Evolutionary conservation across 2,329 filamentous ascomycete species (phyloP), one percentile per base, ranked within the genome.

Genomic region (Colletotrichum chrysophilum): DNA sequence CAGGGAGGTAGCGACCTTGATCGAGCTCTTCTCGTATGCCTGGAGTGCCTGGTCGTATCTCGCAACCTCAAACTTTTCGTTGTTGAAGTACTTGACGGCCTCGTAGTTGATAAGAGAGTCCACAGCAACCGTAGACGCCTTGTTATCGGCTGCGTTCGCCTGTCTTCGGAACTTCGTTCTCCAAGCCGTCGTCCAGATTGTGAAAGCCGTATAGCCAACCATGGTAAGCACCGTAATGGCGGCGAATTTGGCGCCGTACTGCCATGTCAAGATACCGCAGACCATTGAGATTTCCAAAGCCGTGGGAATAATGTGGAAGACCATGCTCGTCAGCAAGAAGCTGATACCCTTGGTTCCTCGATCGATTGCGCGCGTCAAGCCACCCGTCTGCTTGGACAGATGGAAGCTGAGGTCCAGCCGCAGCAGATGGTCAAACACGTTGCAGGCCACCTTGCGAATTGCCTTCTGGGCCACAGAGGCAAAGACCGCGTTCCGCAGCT

Each of bases 81-180:
- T 99, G 88, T 99, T 99, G 87, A 98, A 99, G 87, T 98, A 98
- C 86, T 99, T 99, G 82, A 99, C 97, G 16, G 97, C 96, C 85
- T 99, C 97, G 82, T 98, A 99, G 87, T 99, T 99, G 88, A 99
- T 98, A 66, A 99, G 88, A 1, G 96, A 98, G 86, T 99, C 97
- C 2, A 98, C 96, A 0, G 96, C 96, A 9, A 98, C 95, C 0
- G 96, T 98, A 1, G 96, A 97, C 0, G 95, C 97, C 82, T 93
- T 95, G 85, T 98, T 99, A 80, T 99, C 97, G 1, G 97, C 97
- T 7, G 96, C 95, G 83, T 99, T 99, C 52, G 97, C 96, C 84
- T 97, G 95, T 80, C 96, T 94, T 62, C 97, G 91, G 84, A 99
- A 99, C 84, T 97, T 97, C 4, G 97, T 99, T 80, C 97, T 91